phyloP scores from a whole-genome alignment of 345 rosid genomes.

The Cardiospermum halicacabum region DNA sequence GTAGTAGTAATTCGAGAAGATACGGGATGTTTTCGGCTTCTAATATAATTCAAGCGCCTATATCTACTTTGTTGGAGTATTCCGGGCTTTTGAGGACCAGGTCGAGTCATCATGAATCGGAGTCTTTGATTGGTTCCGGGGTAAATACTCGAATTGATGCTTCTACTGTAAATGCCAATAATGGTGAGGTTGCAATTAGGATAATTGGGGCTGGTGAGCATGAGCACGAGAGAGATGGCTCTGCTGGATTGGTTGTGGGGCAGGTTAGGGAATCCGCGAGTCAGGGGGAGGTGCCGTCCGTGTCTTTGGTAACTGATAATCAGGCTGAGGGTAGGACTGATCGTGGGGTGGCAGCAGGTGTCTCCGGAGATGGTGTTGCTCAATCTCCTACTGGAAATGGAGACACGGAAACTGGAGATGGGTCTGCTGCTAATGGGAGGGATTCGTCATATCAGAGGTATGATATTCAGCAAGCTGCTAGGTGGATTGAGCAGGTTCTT shows the following conservation, averaged over 20 bases:
- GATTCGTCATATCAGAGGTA: conserved; percentile 97
- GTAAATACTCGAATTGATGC: conserved; percentile 34
- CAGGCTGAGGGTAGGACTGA: conserved; percentile 47
- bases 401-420: conserved; percentile 55
- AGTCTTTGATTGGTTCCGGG: conserved; percentile 35
- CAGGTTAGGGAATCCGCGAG: conserved; percentile 39
- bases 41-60: conserved; percentile 81
- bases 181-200: conserved; percentile 90
- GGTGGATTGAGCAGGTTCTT: conserved; percentile 97
- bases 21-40: conserved; percentile 69
- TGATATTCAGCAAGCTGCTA: conserved; percentile 98
- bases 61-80: conserved; percentile 83
- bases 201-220: conserved; percentile 86
- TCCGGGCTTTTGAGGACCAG: conserved; percentile 76
- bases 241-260: conserved; percentile 54
- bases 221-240: conserved; percentile 43
- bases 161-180: conserved; percentile 31
- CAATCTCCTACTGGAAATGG: conserved; percentile 37
- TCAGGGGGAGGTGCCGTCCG: conserved; percentile 35
- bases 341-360: conserved; percentile 13
- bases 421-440: conserved; percentile 41
- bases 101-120: conserved; percentile 48
- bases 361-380: conserved; percentile 35
- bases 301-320: conserved; percentile 23
- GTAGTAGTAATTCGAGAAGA: conserved; percentile 45